A percentile compares a stretch with the other conserved stretches of the same genome.
phyloP scores from a whole-genome alignment of 2,329 filamentous ascomycete species.

The Coniochaeta pulveracea region DNA sequence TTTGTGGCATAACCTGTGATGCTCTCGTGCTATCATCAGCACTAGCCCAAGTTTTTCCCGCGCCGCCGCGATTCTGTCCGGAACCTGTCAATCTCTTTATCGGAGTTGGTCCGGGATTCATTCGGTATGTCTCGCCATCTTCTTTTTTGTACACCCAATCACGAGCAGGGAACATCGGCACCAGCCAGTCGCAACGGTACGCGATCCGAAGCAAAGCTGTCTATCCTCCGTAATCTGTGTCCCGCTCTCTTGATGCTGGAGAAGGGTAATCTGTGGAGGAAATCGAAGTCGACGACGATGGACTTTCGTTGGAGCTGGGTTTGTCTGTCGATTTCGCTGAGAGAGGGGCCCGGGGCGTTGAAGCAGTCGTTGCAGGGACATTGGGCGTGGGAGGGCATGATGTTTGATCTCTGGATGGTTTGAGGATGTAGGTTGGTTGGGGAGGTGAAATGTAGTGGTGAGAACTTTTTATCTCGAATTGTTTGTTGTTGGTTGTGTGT shows the following conservation, averaged over 20 bases:
- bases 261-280: not conserved
- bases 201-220: not conserved
- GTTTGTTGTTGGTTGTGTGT: too few relatives aligned
- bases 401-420: not conserved
- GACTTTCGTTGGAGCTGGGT: not conserved
- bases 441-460: not conserved
- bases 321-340: not conserved
- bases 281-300: not conserved
- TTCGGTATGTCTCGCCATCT: not conserved
- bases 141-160: not conserved
- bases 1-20: too few relatives aligned
- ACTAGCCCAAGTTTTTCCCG: too few relatives aligned
- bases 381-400: conserved; percentile 1
- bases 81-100: too few relatives aligned
- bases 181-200: not conserved
- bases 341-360: not conserved
- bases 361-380: conserved; percentile 2
- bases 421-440: not conserved
- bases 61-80: too few relatives aligned
- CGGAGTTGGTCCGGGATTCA: too few relatives aligned
- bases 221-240: not conserved
- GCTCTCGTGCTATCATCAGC: too few relatives aligned
- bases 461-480: too few relatives aligned
- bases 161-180: not conserved
- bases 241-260: not conserved